Base-by-base conservation (phyloP, 176 grass and related monocot species). In the Hyparrhenia diplandra region DNA sequence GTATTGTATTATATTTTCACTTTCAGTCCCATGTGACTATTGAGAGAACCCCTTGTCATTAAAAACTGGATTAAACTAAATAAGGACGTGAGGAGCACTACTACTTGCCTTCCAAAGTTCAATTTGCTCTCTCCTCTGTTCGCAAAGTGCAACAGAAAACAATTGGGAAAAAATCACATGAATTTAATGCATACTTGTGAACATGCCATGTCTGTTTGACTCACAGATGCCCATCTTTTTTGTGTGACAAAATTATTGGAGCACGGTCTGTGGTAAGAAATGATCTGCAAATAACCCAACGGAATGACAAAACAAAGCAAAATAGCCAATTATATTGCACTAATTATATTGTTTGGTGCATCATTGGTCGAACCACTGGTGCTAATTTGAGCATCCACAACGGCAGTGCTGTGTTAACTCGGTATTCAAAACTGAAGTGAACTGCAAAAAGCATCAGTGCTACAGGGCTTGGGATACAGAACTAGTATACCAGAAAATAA, bases 41-140 rank as follows among this genome's bases (percentile, higher is more conserved):
- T 71, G 28, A 82, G 46, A n/a, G n/a, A n/a, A 40, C 10, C 16
- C 28, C n/a, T 37, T 89, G 37, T 34, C 65, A 82, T 73, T 68
- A 11, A 82, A 71, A 49, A 66, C 2, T 82, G 18, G 82, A 82
- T 77, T 67, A 75, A 85, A 82, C 29, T 60, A 73, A 67, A 58
- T 58, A n/a, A 66, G 59, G 79, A 89, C 78, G 88, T 89, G 83
- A 71, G 67, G 29, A 78, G 88, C 88, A 89, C 81, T 67, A 89
- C 66, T 76, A 78, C 45, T 70, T 85, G 21, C 66, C n/a, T 85
- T 23, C 29, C 83, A 78, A 78, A 85, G 57, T 77, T 89, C 67
- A 30, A 42, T 63, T 82, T 78, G 73, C 43, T 82, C 32, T 82
- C 88, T 73, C 46, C 64, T 67, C 43, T 41, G 27, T 67, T 76